Conservation (phyloP, 2,329 filamentous ascomycete species). For the Rhynchosporium graminicola region DNA sequence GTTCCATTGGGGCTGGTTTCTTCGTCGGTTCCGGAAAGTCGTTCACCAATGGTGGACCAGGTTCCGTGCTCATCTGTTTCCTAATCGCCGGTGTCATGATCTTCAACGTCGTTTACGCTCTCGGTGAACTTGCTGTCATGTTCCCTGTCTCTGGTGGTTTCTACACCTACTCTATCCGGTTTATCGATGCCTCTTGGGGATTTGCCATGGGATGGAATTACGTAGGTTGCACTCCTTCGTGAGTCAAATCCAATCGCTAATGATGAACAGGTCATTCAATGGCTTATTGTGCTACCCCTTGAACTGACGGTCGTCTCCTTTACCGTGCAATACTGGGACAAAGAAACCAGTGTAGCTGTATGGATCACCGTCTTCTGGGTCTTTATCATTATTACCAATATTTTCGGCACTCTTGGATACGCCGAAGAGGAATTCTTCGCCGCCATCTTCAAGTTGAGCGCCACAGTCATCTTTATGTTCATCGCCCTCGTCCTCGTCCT, state of each 20-base stretch:
- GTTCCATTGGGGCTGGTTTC: constrained; percentile 19
- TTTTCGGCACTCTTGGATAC: constrained; percentile 57
- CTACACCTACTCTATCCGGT: constrained; percentile 18
- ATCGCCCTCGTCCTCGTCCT: constrained; percentile 49
- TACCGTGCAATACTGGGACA: constrained; percentile 54
- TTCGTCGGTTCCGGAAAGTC: constrained; percentile 17
- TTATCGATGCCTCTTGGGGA: constrained; percentile 18
- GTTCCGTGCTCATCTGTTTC: constrained; percentile 16
- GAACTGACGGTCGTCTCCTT: constrained; percentile 56
- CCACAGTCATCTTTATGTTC: constrained; percentile 60
- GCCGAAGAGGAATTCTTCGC: constrained; percentile 58
- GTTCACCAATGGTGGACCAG: constrained; percentile 12
- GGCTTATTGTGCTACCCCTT: constrained; percentile 52
- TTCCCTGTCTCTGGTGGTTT: constrained; percentile 17
- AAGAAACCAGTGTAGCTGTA: constrained; percentile 49
- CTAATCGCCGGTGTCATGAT: constrained; percentile 15
- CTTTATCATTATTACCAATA: constrained; percentile 51
- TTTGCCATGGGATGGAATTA: constrained; percentile 19
- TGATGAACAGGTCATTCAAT: constrained; percentile 41
- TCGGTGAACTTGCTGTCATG: constrained; percentile 19
- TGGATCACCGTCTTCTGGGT: constrained; percentile 61
- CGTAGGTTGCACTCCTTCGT: neutral
- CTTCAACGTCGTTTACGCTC: constrained; percentile 18
- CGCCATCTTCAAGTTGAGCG: constrained; percentile 57
- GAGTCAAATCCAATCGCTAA: neutral